Evolutionary conservation across 768 basidiomycete genomes (phyloP).

Genomic region (Russula earlei): DNA sequence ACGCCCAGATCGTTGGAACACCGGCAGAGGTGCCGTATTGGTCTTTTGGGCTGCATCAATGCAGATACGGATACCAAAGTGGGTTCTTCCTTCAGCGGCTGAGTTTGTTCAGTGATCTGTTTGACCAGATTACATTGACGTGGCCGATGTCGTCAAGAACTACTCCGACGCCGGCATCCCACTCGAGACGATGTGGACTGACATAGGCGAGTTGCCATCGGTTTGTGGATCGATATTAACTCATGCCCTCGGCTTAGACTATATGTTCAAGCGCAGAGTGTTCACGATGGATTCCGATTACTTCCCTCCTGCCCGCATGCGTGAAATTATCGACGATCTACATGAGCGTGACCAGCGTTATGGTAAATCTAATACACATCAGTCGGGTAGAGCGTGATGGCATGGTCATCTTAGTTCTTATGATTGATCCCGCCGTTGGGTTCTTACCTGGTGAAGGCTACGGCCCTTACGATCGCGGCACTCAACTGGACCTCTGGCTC

Average conservation of each 20-base stretch:
- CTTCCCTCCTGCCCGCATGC: constrained; percentile 54
- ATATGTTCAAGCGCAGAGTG: constrained; percentile 57
- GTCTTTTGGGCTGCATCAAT: constrained; percentile 65
- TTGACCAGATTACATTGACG: constrained; percentile 46
- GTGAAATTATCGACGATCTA: constrained; percentile 54
- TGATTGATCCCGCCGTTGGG: constrained; percentile 67
- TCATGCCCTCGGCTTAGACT: constrained; percentile 35
- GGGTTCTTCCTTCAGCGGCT: constrained; percentile 11
- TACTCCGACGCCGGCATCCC: constrained; percentile 56
- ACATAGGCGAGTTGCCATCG: constrained; percentile 40
- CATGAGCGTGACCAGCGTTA: constrained; percentile 51
- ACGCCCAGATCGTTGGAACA: constrained; percentile 52
- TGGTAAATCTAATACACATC: constrained; percentile 29
- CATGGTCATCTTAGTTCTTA: constrained; percentile 38
- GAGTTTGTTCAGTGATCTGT: background rate
- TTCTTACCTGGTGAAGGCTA: constrained; percentile 41
- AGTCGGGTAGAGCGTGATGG: background rate
- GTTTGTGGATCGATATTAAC: background rate
- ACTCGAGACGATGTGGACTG: constrained; percentile 74
- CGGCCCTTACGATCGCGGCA: constrained; percentile 46
- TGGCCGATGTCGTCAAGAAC: constrained; percentile 50
- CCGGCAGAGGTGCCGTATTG: constrained; percentile 72
- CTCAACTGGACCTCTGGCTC: constrained; percentile 45
- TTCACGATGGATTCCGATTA: constrained; percentile 63
- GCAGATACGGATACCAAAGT: constrained; percentile 61